Evolutionary conservation across 2,329 filamentous ascomycete genomes (phyloP).

Genomic region (Xylariaceae sp.): DNA sequence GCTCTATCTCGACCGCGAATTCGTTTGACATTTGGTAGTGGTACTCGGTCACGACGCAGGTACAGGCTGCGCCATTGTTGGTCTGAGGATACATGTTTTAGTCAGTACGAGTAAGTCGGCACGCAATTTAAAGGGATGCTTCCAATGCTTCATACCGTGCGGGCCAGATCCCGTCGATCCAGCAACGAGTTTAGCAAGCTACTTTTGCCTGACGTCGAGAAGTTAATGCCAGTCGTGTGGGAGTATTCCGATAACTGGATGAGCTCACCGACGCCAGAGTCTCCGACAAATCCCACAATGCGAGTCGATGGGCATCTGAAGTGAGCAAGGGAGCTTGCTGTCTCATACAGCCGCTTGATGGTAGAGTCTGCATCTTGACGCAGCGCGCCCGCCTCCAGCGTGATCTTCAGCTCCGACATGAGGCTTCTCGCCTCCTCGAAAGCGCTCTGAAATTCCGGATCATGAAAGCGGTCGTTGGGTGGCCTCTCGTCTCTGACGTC

Average conservation of each 20-base stretch:
- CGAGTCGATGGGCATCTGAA: constrained; percentile 32
- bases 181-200: constrained; percentile 42
- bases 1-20: constrained; percentile 28
- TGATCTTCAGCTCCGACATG: constrained; percentile 21
- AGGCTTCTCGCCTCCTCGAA: constrained; percentile 26
- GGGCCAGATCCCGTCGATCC: constrained; percentile 31
- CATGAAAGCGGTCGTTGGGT: constrained; percentile 28
- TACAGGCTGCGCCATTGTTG: constrained; percentile 36
- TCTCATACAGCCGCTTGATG: constrained; percentile 26
- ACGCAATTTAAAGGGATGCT: no score
- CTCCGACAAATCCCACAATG: constrained; percentile 39
- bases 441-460: constrained; percentile 26
- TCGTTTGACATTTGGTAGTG: constrained; percentile 26
- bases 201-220: constrained; percentile 35
- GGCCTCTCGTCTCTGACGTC: constrained; percentile 23
- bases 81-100: no score
- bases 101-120: no score
- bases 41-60: constrained; percentile 41
- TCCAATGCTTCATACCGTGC: constrained; percentile 31
- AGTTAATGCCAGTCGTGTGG: no score
- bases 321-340: constrained; percentile 24
- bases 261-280: constrained; percentile 36
- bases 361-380: constrained; percentile 31
- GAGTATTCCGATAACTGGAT: no score
- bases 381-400: constrained; percentile 28